These are phyloP conservation scores for Tinospora cordifolia DNA, from an alignment of 164 flowering plant species.

Conservation along the genomic window DNA sequence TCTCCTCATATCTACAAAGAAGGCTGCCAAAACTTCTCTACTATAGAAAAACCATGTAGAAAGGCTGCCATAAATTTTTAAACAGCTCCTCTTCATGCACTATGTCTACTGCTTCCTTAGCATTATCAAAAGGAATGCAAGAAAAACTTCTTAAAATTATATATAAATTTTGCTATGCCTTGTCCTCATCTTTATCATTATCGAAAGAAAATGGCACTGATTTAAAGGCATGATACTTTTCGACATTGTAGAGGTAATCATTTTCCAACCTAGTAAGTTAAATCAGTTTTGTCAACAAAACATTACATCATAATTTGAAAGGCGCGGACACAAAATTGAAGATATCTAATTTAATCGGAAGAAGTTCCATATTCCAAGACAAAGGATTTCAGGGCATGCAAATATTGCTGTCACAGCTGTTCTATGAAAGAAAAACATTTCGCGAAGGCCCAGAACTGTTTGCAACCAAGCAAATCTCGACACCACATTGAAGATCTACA, in stretches of 20 bases:
- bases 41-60: too few relatives aligned
- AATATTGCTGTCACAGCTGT: neutral
- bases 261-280: neutral
- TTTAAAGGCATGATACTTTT: slow-evolving; percentile 40
- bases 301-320: neutral
- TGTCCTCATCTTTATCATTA: slow-evolving; percentile 40
- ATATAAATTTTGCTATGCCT: slow-evolving; percentile 3
- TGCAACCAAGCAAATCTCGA: slow-evolving; percentile 3
- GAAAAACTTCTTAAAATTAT: too few relatives aligned
- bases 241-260: neutral
- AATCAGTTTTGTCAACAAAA: neutral
- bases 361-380: slow-evolving; percentile 4
- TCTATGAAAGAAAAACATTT: neutral
- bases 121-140: too few relatives aligned
- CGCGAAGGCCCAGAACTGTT: neutral
- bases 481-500: neutral
- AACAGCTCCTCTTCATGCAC: too few relatives aligned
- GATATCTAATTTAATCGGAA: neutral
- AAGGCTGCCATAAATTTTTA: too few relatives aligned
- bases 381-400: neutral
- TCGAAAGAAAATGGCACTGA: slow-evolving; percentile 52
- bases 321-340: neutral
- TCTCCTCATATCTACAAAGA: too few relatives aligned
- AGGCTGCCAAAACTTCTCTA: too few relatives aligned
- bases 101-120: too few relatives aligned